Evolutionary conservation across 2,329 filamentous ascomycete species (phyloP), one percentile per base, ranked within the genome.

Genomic region (Penicillium expansum): DNA sequence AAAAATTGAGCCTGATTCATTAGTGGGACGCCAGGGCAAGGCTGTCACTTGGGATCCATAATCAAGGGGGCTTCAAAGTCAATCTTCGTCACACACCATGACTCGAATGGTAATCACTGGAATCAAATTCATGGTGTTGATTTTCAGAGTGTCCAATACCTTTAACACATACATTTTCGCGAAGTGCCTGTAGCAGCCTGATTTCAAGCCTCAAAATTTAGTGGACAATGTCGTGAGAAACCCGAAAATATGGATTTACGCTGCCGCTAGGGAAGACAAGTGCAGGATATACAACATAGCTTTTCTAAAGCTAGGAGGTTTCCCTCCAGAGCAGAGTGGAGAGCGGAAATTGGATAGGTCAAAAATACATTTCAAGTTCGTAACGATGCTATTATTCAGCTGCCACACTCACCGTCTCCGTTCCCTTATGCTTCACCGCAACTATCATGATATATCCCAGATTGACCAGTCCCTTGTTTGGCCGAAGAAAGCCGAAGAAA

Each of bases 401-500:
- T 27, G 52, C 24, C 2, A 18, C 10, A 38, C 52, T 38, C 38
- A 33, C 20, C 50, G 41, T 41, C 6, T 9, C 11, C 8, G 20
- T 38, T 20, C 20, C 18, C n/a, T 33, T 16, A 35, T 27, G 18
- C n/a, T 59, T 37, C 33, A 48, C 55, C 4, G 55, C 56, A 35
- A 59, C 50, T 24, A 62, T 48, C 22, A 62, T 48, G 33, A 60
- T n/a, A 52, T 35, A 56, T 10, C 44, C 49, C 3, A 47, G 56
- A 47, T 45, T 51, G 33, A 49, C 38, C 7, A 56, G 11, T 45
- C 53, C 47, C 13, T 18, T 41, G 22, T 60, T 59, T 0, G 62
- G 35, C 5, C 52, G 49, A 32, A 32, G 30, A 2, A 61, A 64
- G n/a, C 43, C 52, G 49, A 32, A 32, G 30, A 2, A 61, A 64